Percentiles rank a stretch among this genome's conserved stretches.
Conservation (phyloP, 2,329 filamentous ascomycete species). For the Blastomyces parvus region DNA sequence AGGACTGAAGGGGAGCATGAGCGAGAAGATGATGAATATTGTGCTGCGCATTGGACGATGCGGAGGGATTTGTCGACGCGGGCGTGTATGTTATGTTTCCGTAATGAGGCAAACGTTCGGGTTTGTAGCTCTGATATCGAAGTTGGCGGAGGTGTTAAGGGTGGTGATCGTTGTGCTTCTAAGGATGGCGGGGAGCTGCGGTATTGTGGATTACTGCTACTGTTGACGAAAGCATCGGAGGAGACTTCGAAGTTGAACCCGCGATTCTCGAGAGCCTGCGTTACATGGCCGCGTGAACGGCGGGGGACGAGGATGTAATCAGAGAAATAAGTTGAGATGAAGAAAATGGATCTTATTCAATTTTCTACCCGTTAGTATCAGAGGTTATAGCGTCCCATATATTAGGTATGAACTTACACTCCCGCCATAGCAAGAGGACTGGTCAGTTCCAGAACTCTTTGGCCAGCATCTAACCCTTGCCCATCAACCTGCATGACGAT, state of each 20-base stretch:
- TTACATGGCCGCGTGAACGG: slow-evolving; percentile 63
- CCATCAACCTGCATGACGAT: slow-evolving; percentile 83
- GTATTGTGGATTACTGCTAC: slow-evolving; percentile 39
- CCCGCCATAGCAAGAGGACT: slow-evolving; percentile 82
- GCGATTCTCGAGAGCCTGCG: slow-evolving; percentile 63
- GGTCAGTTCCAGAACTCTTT: slow-evolving; percentile 82
- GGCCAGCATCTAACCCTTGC: slow-evolving; percentile 81
- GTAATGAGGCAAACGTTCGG: slow-evolving; percentile 76
- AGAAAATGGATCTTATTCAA: slow-evolving; percentile 67
- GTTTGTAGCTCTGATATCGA: slow-evolving; percentile 69
- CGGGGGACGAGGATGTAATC: slow-evolving; percentile 90
- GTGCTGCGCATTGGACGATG: slow-evolving; percentile 73
- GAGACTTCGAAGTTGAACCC: slow-evolving; percentile 75
- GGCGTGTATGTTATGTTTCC: slow-evolving; percentile 63
- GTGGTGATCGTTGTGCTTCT: slow-evolving; percentile 25
- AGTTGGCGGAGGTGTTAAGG: slow-evolving; percentile 65
- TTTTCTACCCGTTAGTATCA: slow-evolving; percentile 7
- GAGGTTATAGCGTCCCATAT: not conserved
- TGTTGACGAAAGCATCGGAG: slow-evolving; percentile 57
- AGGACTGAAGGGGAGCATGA: slow-evolving; percentile 30
- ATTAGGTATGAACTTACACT: slow-evolving; percentile 46
- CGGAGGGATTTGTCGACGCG: slow-evolving; percentile 58
- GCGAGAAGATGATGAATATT: slow-evolving; percentile 34
- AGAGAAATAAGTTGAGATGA: slow-evolving; percentile 96
- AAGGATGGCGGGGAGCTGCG: slow-evolving; percentile 30